Conservation (phyloP, 2,329 filamentous ascomycete species). For the Diplodia intermedia region DNA sequence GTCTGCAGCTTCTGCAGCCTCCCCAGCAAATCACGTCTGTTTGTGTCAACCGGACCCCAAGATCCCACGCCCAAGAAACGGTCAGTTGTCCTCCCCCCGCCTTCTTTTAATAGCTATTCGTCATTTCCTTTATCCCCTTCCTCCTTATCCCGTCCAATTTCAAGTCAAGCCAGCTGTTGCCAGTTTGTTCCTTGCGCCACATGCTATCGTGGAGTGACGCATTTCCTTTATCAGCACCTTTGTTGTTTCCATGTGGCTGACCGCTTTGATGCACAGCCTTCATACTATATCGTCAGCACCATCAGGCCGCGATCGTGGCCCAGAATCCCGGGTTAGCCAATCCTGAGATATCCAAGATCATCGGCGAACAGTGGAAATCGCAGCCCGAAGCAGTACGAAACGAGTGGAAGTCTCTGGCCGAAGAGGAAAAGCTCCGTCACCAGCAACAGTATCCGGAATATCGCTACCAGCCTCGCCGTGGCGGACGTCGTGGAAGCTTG, state of each 20-base stretch:
- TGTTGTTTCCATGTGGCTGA: slow-evolving; percentile 16
- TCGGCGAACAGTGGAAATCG: slow-evolving; percentile 88
- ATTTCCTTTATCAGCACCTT: slow-evolving; percentile 33
- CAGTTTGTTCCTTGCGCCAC: background rate
- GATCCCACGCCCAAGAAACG: slow-evolving; percentile 74
- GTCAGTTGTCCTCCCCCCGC: slow-evolving; percentile 55
- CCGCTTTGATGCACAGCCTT: slow-evolving; percentile 70
- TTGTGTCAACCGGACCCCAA: slow-evolving; percentile 75
- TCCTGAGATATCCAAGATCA: slow-evolving; percentile 96
- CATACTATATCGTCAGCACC: slow-evolving; percentile 94
- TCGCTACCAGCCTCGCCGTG: slow-evolving; percentile 81
- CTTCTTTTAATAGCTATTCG: slow-evolving; percentile 24
- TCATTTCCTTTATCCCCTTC: slow-evolving; percentile 32
- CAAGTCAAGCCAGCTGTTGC: background rate
- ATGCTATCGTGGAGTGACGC: background rate
- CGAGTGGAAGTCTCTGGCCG: slow-evolving; percentile 87
- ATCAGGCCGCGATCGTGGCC: slow-evolving; percentile 81
- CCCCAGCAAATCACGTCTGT: slow-evolving; percentile 59
- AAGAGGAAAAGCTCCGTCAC: slow-evolving; percentile 91
- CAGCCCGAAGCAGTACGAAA: slow-evolving; percentile 77
- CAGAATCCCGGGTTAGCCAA: slow-evolving; percentile 90
- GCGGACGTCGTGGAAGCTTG: slow-evolving; percentile 52
- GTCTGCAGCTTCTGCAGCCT: slow-evolving; percentile 24
- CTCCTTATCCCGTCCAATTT: slow-evolving; percentile 4
- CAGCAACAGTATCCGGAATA: slow-evolving; percentile 91